A percentile compares a stretch with the other conserved stretches of the same genome.
Conservation (phyloP, 2,329 filamentous ascomycete species). For the Myrmaecium sp. region DNA sequence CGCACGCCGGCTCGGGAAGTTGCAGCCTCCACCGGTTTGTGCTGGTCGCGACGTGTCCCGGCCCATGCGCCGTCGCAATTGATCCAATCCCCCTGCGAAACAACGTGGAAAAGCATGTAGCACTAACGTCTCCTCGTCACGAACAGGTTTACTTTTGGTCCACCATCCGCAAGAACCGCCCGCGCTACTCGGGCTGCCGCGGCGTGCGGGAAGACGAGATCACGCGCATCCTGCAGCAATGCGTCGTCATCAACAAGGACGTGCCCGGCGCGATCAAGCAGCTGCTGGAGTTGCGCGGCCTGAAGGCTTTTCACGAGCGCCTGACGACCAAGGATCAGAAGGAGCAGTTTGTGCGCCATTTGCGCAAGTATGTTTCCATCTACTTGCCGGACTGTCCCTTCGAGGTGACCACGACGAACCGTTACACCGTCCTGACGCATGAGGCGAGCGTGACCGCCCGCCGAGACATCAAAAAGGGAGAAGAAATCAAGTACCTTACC, state of each 20-base stretch:
- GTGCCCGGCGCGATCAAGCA: slow-evolving; percentile 51
- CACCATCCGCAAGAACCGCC: slow-evolving; percentile 82
- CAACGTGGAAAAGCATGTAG: no score
- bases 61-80: no score
- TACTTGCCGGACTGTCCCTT: slow-evolving; percentile 90
- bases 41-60: no score
- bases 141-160: slow-evolving; percentile 91
- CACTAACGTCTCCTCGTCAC: no score
- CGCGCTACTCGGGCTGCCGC: slow-evolving; percentile 69
- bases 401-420: slow-evolving; percentile 84
- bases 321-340: slow-evolving; percentile 64
- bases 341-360: slow-evolving; percentile 69
- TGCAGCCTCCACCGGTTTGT: no score
- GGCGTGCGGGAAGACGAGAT: slow-evolving; percentile 54
- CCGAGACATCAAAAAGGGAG: slow-evolving; percentile 59
- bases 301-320: slow-evolving; percentile 51
- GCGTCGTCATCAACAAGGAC: slow-evolving; percentile 63
- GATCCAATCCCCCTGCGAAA: no score
- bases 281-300: slow-evolving; percentile 53
- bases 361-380: slow-evolving; percentile 81
- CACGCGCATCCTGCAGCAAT: slow-evolving; percentile 39
- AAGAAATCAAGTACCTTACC: slow-evolving; percentile 76
- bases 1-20: no score
- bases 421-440: slow-evolving; percentile 80
- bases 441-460: slow-evolving; percentile 80